Evolutionary conservation across 148 eudicot genomes (phyloP).

Genomic region (Nepenthes gracilis): DNA sequence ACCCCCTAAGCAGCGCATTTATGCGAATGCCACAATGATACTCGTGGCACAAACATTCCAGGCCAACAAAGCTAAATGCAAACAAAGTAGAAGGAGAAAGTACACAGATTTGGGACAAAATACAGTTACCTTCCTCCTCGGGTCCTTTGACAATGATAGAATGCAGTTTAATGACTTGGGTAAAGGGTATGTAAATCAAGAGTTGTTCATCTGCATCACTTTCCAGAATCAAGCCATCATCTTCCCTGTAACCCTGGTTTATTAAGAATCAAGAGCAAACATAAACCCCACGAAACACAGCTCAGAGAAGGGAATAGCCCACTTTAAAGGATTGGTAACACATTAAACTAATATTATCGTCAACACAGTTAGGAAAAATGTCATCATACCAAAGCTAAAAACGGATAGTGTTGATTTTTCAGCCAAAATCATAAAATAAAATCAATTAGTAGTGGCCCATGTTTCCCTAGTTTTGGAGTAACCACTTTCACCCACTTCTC

Average conservation of each 20-base stretch:
- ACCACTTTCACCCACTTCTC: too few relatives aligned
- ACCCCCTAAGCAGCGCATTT: too few relatives aligned
- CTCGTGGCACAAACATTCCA: too few relatives aligned
- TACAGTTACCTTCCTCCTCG: slow-evolving; percentile 73
- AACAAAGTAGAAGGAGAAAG: neutral
- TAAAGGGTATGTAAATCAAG: slow-evolving; percentile 80
- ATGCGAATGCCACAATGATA: too few relatives aligned
- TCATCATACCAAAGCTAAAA: too few relatives aligned
- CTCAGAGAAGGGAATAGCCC: neutral
- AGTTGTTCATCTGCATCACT: slow-evolving; percentile 99
- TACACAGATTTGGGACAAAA: neutral
- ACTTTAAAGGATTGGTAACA: neutral
- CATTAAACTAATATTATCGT: neutral
- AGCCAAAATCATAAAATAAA: too few relatives aligned
- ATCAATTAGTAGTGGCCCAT: too few relatives aligned
- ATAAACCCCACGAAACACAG: neutral
- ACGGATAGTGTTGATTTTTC: too few relatives aligned
- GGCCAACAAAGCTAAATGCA: neutral
- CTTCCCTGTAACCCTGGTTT: slow-evolving; percentile 89
- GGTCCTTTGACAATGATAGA: slow-evolving; percentile 73
- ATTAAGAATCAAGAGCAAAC: slow-evolving; percentile 5
- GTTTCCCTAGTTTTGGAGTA: too few relatives aligned
- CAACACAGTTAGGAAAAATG: too few relatives aligned
- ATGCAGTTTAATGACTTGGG: slow-evolving; percentile 77
- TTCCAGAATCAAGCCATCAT: slow-evolving; percentile 75